Evolutionary conservation across 805 yeast species (phyloP).

Genomic region (Ogataea methanolica): DNA sequence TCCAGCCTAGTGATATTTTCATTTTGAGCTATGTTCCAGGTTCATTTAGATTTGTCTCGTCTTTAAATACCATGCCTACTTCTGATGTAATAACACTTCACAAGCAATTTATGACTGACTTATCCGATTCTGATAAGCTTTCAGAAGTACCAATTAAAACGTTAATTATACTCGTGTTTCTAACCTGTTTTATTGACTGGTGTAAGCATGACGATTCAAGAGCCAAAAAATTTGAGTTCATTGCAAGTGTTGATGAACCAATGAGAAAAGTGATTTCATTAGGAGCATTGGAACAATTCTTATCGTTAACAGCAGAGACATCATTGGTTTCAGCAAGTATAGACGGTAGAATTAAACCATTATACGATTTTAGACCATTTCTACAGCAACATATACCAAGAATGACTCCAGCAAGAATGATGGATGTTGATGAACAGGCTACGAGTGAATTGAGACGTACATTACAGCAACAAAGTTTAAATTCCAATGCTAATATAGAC

Average conservation of each 20-base stretch:
- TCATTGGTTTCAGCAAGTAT: conserved; percentile 16
- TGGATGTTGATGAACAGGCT: conserved; percentile 44
- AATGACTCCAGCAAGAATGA: conserved; percentile 45
- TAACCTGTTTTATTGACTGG: conserved; percentile 62
- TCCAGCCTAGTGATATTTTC: conserved; percentile 60
- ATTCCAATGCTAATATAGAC: conserved; percentile 25
- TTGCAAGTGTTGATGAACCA: conserved; percentile 45
- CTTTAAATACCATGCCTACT: conserved; percentile 32
- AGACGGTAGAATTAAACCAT: conserved; percentile 21
- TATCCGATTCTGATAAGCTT: conserved; percentile 36
- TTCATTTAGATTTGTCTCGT: conserved; percentile 40
- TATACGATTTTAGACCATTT: conserved; percentile 62
- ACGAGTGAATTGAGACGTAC: conserved; percentile 31
- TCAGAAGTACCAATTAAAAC: conserved; percentile 46
- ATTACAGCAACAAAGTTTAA: conserved; percentile 21
- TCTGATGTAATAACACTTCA: conserved; percentile 36
- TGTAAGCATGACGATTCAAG: conserved; percentile 48
- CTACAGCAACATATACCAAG: conserved; percentile 65
- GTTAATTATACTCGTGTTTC: conserved; percentile 44
- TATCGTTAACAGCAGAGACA: conserved; percentile 59
- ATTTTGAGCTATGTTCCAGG: conserved; percentile 63
- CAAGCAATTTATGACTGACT: conserved; percentile 31
- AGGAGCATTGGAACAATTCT: conserved; percentile 68
- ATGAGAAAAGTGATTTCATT: conserved; percentile 52
- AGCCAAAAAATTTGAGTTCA: conserved; percentile 44